Evolutionary conservation across 768 basidiomycete species (phyloP).

Genomic region (Tylopilus sp.): DNA sequence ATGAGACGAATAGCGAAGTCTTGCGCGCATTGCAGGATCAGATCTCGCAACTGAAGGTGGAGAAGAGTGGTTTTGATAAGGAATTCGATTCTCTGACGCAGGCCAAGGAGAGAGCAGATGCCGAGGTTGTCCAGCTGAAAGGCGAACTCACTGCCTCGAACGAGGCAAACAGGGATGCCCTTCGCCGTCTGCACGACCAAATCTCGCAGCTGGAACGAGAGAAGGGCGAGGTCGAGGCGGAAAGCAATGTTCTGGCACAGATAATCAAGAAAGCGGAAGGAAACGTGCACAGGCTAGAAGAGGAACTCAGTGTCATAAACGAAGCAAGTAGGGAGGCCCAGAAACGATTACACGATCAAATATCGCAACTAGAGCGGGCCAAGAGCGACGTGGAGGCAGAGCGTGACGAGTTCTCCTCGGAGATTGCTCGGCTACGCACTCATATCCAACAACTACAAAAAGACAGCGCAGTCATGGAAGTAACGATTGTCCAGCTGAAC

Average conservation of each 20-base stretch:
- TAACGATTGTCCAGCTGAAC: conserved; percentile 68
- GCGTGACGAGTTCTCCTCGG: conserved; percentile 34
- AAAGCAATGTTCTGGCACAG: conserved; percentile 26
- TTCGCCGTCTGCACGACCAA: conserved; percentile 22
- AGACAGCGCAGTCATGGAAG: conserved; percentile 81
- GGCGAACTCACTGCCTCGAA: conserved; percentile 47
- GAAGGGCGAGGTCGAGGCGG: conserved; percentile 61
- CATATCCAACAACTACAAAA: conserved; percentile 72
- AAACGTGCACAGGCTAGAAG: conserved; percentile 35
- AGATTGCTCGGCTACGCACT: conserved; percentile 54
- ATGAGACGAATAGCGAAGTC: neutral
- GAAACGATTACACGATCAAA: conserved; percentile 22
- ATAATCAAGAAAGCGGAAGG: conserved; percentile 35
- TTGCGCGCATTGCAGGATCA: neutral
- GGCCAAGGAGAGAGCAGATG: conserved; percentile 10
- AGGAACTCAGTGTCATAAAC: conserved; percentile 44
- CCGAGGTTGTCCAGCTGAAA: conserved; percentile 32
- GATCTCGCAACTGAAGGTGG: neutral
- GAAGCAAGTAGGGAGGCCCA: conserved; percentile 32
- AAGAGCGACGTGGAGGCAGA: conserved; percentile 61
- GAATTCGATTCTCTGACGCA: neutral
- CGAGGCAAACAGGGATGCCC: conserved; percentile 32
- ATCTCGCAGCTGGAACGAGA: conserved; percentile 9
- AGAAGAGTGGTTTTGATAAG: neutral
- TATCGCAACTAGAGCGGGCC: conserved; percentile 10